These are phyloP conservation scores for Thalassiosira delicatula DNA, from an alignment of 352 stramenopile species.

Conservation along the genomic window DNA sequence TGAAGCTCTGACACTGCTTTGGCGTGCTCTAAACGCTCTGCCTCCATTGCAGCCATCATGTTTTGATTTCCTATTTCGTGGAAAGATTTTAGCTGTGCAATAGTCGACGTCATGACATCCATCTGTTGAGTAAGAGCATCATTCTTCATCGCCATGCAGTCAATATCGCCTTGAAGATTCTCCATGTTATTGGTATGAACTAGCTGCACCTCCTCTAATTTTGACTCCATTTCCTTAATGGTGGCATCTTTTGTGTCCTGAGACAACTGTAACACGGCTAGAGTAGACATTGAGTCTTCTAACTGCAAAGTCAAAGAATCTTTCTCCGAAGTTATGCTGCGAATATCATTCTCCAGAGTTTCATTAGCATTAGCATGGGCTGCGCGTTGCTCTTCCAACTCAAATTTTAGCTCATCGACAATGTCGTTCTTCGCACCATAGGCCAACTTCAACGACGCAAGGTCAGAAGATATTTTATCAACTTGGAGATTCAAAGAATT, in stretches of 20 bases:
- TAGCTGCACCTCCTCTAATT: not conserved
- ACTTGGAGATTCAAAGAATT: too few relatives aligned
- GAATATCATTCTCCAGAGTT: constrained; percentile 29
- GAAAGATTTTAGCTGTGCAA: constrained; percentile 26
- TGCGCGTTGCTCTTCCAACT: not conserved
- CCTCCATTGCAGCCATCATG: constrained; percentile 3
- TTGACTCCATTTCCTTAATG: not conserved
- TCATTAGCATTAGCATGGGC: constrained; percentile 1
- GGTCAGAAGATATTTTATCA: too few relatives aligned
- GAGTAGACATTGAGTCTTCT: constrained; percentile 5
- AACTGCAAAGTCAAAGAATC: constrained; percentile 2
- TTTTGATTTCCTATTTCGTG: constrained; percentile 16
- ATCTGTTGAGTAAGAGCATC: constrained; percentile 28
- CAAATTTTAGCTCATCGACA: constrained; percentile 20
- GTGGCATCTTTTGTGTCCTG: constrained; percentile 10
- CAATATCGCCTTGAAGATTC: constrained; percentile 25
- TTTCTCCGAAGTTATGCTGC: constrained; percentile 21
- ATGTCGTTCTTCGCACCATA: not conserved
- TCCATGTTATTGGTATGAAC: constrained; percentile 4
- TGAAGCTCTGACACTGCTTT: constrained; percentile 24
- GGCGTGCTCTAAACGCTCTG: constrained; percentile 25
- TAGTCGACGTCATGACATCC: constrained; percentile 30
- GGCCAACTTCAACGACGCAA: too few relatives aligned
- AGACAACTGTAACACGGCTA: constrained; percentile 9
- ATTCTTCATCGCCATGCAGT: constrained; percentile 17